Conservation (phyloP, 257 asterid species). For the Linderniella brevidens region DNA sequence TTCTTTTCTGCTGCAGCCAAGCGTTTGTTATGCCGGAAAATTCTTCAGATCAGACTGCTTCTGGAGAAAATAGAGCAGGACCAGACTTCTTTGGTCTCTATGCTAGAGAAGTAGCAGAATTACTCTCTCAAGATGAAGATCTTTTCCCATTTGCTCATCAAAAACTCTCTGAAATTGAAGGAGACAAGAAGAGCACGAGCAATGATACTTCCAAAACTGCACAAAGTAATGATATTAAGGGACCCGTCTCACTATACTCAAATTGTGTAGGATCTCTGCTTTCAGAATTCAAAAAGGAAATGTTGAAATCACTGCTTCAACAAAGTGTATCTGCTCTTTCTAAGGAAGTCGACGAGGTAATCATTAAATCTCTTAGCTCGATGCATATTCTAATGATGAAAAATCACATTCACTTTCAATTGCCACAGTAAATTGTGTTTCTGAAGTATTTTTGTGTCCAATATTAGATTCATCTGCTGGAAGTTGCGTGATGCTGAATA, state of each 20-base stretch:
- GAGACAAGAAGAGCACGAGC: conserved; percentile 10
- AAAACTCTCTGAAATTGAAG: conserved; percentile 11
- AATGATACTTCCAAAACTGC: conserved; percentile 11
- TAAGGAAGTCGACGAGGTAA: conserved; percentile 70
- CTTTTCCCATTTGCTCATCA: conserved; percentile 19
- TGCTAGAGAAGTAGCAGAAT: conserved; percentile 24
- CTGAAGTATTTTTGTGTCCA: neutral
- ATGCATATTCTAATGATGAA: neutral
- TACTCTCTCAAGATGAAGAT: conserved; percentile 38
- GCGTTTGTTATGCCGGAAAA: too few relatives aligned
- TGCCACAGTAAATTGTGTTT: neutral
- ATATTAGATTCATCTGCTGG: too few relatives aligned
- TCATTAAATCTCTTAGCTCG: conserved; percentile 5
- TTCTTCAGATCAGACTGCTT: too few relatives aligned
- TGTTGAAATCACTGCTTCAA: conserved; percentile 37
- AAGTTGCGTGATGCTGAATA: too few relatives aligned
- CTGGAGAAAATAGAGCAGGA: conserved; percentile 16
- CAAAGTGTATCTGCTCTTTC: conserved; percentile 41
- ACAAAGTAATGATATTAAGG: conserved; percentile 8
- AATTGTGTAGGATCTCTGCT: conserved; percentile 42
- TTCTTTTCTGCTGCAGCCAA: too few relatives aligned
- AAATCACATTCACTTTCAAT: neutral
- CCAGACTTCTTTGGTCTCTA: conserved; percentile 64
- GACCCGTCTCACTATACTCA: conserved; percentile 31
- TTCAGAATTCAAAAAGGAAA: conserved; percentile 35